Conservation (phyloP, 495 filamentous ascomycete genomes). For the Darksidea phi region DNA sequence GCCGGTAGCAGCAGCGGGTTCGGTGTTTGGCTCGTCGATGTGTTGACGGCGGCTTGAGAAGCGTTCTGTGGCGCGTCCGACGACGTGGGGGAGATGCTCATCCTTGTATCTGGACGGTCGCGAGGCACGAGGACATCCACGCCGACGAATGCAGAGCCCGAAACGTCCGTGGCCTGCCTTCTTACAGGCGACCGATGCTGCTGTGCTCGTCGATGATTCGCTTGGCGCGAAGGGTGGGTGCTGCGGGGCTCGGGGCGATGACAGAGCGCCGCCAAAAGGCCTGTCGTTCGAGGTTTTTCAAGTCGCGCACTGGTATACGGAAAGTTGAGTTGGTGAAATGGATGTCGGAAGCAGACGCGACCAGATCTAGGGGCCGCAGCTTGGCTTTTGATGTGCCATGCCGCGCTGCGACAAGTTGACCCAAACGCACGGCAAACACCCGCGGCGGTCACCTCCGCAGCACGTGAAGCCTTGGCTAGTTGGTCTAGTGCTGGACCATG, state of each 20-base stretch:
- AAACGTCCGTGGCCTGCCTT: conserved; percentile 16
- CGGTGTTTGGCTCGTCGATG: conserved; percentile 5
- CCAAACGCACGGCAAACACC: neutral
- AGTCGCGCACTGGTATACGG: neutral
- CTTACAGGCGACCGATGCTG: conserved; percentile 28
- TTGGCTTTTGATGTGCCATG: neutral
- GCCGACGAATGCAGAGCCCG: conserved; percentile 30
- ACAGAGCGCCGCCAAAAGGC: neutral
- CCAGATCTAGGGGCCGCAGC: neutral
- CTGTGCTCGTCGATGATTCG: conserved; percentile 15
- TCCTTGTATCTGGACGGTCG: conserved; percentile 30
- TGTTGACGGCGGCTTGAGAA: conserved; percentile 13
- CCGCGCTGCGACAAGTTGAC: neutral
- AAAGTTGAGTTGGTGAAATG: too few relatives aligned
- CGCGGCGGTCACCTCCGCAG: neutral
- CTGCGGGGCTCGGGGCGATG: neutral
- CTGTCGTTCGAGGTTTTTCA: neutral
- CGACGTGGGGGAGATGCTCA: conserved; percentile 34
- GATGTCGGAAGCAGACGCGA: too few relatives aligned
- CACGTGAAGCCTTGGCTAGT: neutral
- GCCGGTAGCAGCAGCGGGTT: conserved; percentile 29
- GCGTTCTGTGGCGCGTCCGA: conserved; percentile 22
- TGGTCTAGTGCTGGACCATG: neutral
- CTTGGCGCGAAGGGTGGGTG: conserved; percentile 28
- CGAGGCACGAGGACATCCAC: conserved; percentile 33